Base-by-base conservation (phyloP, 2,329 filamentous ascomycete species). In the Penicillium sp. region DNA sequence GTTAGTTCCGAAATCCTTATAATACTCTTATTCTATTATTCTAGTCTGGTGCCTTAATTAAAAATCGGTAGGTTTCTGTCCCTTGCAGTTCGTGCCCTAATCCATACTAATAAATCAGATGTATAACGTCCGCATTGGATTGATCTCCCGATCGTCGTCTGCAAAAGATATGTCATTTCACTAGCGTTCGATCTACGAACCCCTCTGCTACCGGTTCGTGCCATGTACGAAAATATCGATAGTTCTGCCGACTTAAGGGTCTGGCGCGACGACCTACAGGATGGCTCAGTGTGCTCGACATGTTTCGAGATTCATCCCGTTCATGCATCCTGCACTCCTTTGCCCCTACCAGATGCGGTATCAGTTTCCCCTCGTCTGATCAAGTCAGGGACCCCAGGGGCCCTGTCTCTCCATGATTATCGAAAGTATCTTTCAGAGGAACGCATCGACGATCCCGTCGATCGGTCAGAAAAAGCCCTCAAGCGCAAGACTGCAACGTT, bases 351-450 rank as follows among this genome's bases (percentile, higher is more conserved):
- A 42, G 53, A 56, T 48, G 50, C 51, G 32, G 42, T 47, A 42
- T 50, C 52, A 34, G 40, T 53, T 34, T 47, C 55, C 42, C 48
- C 50, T 58, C 54, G 56, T 36, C 55, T 49, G 40, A 47, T 4
- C 18, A 20, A 53, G 46, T 50, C 50, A 14, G 55, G 49, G 29
- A 51, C 51, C 40, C 54, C 53, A 24, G 62, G 61, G 7, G 44
- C 55, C 18, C 49, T 66, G 20, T 67, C 66, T 7, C 61, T 67
- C 26, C 66, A 67, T 53, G 58, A 66, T 40, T 69, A 69, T 47
- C 66, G 66, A 39, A 68, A 65, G 44, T 58, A 57, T 40, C 58
- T 69, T 42, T 62, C 63, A 38, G 55, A 58, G 8, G 54, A 57
- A 47, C 50, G 44, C 47, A 49, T 59, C 35, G 55, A 49, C 52